Evolutionary conservation across 495 filamentous ascomycete genomes (phyloP), one percentile per base, ranked within the genome.

Genomic region (Penicillium samsonianum): DNA sequence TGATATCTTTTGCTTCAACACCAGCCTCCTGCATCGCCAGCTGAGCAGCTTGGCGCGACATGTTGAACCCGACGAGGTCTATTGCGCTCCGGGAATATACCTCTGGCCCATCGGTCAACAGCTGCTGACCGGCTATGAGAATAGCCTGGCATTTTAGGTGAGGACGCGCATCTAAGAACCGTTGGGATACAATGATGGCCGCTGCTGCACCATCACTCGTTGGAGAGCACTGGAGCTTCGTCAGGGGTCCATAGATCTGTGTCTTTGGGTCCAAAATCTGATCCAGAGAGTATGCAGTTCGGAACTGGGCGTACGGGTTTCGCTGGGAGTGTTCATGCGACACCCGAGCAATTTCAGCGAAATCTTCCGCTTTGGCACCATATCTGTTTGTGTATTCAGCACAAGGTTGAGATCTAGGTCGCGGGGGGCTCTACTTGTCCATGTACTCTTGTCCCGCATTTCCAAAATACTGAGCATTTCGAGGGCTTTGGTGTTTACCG

Each of bases 261-360:
- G 89, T 82, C 14, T 40, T 40, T 0, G 88, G 73, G 42, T 87
- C 79, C 67, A 91, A 65, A 64, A 98, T 84, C 73, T 96, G 87
- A 22, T 96, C 89, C 31, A 89, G 80, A 0, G 89, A 89, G 76
- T 97, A 97, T 53, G 89, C 85, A 60, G 92, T 86, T 55, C 86
- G 86, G 77, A 98, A 98, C 72, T 98, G 93, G 3, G 90, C 91
- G 73, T 98, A 98, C 1, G 93, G 93, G 77, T 98, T 80, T 0
- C 59, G 87, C 83, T 81, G 80, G 0, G 83, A 88, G 74, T 94
- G 91, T 50, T 79, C 80, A 65, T 95, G 91, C 67, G 92, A 93
- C 60, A 95, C 78, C 53, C 90, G 82, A 5, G 83, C 90, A 51
- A 96, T 93, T 73, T 94, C 90, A 3, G 86, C 91, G 67, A 94